phyloP scores from a whole-genome alignment of 1,284 basidiomycete genomes.

The Gymnopus androsaceus region DNA sequence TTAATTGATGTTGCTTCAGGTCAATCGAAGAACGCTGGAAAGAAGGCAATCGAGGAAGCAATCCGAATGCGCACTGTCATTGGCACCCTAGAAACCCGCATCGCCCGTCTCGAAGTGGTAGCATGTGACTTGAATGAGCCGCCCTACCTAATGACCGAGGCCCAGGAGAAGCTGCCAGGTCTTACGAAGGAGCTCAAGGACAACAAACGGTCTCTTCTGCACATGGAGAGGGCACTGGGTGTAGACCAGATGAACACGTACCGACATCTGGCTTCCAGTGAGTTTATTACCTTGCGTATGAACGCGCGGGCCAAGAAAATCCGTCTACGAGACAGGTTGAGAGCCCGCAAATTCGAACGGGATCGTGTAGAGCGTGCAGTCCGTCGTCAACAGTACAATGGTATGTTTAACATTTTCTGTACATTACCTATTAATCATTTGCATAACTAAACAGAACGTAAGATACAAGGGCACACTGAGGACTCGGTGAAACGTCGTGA shows the following conservation, averaged over 20 bases:
- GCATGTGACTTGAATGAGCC: background rate
- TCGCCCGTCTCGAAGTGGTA: background rate
- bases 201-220: background rate
- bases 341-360: constrained; percentile 10
- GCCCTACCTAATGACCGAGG: background rate
- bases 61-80: background rate
- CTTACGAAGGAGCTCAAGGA: background rate
- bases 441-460: background rate
- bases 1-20: background rate
- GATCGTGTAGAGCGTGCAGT: constrained; percentile 7
- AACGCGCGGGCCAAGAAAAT: constrained; percentile 11
- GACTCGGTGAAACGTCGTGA: constrained; percentile 4
- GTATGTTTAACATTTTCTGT: background rate
- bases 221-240: background rate
- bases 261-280: background rate
- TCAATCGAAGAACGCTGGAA: background rate
- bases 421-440: background rate
- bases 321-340: background rate
- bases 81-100: background rate
- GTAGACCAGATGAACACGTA: background rate
- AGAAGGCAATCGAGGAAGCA: background rate
- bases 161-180: background rate
- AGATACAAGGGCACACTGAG: background rate
- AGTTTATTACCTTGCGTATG: background rate
- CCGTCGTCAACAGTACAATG: background rate